A percentile compares a stretch with the other conserved stretches of the same genome.
Conservation (phyloP, 2,329 filamentous ascomycete species). For the Arachnomyces sp. region DNA sequence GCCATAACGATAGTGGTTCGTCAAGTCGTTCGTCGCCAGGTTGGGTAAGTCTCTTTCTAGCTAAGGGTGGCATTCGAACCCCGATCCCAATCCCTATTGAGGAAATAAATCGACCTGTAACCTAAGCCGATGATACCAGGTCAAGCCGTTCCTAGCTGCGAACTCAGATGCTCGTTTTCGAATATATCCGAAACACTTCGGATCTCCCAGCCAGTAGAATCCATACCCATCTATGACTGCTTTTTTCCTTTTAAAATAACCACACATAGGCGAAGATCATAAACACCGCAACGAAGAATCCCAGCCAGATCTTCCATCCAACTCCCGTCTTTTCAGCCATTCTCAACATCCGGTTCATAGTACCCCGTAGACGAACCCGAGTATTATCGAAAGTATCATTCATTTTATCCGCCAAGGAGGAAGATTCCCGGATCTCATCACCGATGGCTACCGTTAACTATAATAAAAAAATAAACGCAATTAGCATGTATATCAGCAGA, state of each 20-base stretch:
- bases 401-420: constrained; percentile 85
- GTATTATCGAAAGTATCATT: constrained; percentile 90
- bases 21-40: too few species aligned
- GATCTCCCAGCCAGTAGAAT: too few species aligned
- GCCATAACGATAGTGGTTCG: background rate
- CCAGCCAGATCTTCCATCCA: constrained; percentile 88
- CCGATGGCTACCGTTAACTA: constrained; percentile 89
- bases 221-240: too few species aligned
- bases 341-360: constrained; percentile 93
- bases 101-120: too few species aligned
- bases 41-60: too few species aligned
- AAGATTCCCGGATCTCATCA: constrained; percentile 87
- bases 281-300: constrained; percentile 77
- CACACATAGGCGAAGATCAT: constrained; percentile 88
- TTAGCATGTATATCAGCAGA: constrained; percentile 1
- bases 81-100: too few species aligned
- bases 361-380: constrained; percentile 69
- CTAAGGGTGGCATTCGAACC: too few species aligned
- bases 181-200: too few species aligned
- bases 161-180: too few species aligned
- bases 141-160: too few species aligned
- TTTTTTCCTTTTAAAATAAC: constrained; percentile 65
- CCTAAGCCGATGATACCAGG: too few species aligned
- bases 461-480: constrained; percentile 6
- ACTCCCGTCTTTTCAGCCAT: constrained; percentile 96